These are phyloP conservation scores for Penicillium sp. DNA, from an alignment of 2,329 filamentous ascomycete genomes.

Conservation along the genomic window DNA sequence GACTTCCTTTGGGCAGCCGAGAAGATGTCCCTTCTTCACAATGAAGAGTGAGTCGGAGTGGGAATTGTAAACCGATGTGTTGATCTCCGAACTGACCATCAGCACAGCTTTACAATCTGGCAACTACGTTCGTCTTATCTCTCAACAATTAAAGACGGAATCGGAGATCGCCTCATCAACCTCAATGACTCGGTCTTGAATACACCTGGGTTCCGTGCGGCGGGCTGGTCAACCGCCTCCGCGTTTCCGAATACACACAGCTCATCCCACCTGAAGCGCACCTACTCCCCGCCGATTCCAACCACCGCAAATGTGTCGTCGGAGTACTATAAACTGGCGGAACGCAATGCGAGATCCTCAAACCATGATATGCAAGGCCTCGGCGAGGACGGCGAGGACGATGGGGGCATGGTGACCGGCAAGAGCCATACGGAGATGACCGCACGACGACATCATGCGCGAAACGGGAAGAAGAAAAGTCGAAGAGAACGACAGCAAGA, in stretches of 20 bases:
- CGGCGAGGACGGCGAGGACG: constrained; percentile 58
- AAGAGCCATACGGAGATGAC: constrained; percentile 59
- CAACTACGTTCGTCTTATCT: constrained; percentile 67
- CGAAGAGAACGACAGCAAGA: constrained; percentile 47
- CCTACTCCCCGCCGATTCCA: constrained; percentile 68
- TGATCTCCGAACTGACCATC: constrained; percentile 14
- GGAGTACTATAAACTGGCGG: constrained; percentile 62
- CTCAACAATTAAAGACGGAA: constrained; percentile 64
- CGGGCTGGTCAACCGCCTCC: constrained; percentile 57
- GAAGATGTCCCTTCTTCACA: constrained; percentile 53
- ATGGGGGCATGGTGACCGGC: constrained; percentile 65
- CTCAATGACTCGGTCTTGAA: constrained; percentile 65
- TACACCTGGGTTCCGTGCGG: constrained; percentile 65
- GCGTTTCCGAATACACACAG: constrained; percentile 36
- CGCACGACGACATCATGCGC: constrained; percentile 45
- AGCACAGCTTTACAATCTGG: constrained; percentile 63
- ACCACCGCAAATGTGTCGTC: constrained; percentile 58
- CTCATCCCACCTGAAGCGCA: constrained; percentile 61
- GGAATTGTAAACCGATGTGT: background rate
- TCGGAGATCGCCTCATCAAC: constrained; percentile 66
- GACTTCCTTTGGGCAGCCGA: background rate
- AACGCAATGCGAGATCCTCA: constrained; percentile 32
- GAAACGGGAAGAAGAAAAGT: constrained; percentile 33
- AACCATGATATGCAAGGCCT: constrained; percentile 30
- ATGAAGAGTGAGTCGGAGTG: constrained; percentile 50